Conservation (phyloP, 1,284 basidiomycete genomes). For the Papiliotrema flavescens region DNA sequence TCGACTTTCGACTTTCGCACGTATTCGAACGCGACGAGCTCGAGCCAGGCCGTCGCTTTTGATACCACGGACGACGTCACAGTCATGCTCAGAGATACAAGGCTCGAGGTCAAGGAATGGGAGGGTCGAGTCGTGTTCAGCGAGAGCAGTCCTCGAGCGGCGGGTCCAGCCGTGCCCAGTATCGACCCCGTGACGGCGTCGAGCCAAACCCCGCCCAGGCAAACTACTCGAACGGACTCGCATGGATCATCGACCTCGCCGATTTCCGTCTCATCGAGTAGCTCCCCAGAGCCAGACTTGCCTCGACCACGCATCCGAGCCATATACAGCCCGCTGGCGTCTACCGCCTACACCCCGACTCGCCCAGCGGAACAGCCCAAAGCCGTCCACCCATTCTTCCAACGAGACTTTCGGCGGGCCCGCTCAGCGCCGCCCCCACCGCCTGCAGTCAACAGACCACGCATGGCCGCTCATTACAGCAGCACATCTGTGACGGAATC, state of each 20-base stretch:
- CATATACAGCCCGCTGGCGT: slow-evolving; percentile 14
- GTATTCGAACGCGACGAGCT: background rate
- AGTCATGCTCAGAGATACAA: background rate
- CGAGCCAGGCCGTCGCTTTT: background rate
- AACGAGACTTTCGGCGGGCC: background rate
- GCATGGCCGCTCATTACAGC: slow-evolving; percentile 25
- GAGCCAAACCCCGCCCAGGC: no score
- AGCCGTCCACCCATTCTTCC: slow-evolving; percentile 30
- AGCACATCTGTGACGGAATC: slow-evolving; percentile 4
- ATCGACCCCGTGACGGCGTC: no score
- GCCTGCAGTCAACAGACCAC: slow-evolving; percentile 13
- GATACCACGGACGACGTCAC: background rate
- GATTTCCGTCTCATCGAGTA: slow-evolving; percentile 17
- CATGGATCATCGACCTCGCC: slow-evolving; percentile 14
- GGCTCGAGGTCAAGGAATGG: slow-evolving; percentile 1
- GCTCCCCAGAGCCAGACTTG: slow-evolving; percentile 7
- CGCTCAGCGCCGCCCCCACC: slow-evolving; percentile 8
- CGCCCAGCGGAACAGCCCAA: background rate
- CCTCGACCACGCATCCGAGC: slow-evolving; percentile 18
- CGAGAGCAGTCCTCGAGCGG: background rate
- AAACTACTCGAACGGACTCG: no score
- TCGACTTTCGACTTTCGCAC: background rate
- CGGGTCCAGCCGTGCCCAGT: background rate
- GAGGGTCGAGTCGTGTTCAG: slow-evolving; percentile 3
- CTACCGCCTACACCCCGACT: slow-evolving; percentile 26